phyloP scores from a whole-genome alignment of 352 stramenopile genomes.

The Lagenidium giganteum region DNA sequence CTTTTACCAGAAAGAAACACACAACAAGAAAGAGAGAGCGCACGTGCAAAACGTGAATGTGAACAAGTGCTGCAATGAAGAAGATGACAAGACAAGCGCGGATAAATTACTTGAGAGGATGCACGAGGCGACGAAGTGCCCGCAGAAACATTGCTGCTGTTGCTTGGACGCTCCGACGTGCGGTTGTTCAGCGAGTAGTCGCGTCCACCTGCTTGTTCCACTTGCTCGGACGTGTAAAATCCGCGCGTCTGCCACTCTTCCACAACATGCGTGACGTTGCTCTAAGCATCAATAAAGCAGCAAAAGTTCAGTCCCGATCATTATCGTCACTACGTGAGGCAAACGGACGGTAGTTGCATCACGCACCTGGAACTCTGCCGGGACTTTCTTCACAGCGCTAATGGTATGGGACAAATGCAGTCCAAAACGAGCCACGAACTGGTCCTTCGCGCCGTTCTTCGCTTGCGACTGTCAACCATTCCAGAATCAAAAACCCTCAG shows the following conservation, averaged over 20 bases:
- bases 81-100: too few relatives aligned
- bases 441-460: slow-evolving; percentile 61
- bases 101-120: too few relatives aligned
- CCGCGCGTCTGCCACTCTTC: slow-evolving; percentile 74
- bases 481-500: not conserved
- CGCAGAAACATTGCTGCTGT: too few relatives aligned
- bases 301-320: not conserved
- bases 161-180: slow-evolving; percentile 16
- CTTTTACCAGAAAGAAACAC: too few relatives aligned
- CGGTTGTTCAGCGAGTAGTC: slow-evolving; percentile 23
- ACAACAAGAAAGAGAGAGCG: too few relatives aligned
- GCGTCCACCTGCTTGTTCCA: slow-evolving; percentile 56
- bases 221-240: slow-evolving; percentile 56
- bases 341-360: too few relatives aligned
- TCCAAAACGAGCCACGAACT: slow-evolving; percentile 76
- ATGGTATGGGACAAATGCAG: slow-evolving; percentile 74
- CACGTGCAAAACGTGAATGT: too few relatives aligned
- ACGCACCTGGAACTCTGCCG: slow-evolving; percentile 49
- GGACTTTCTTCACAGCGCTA: slow-evolving; percentile 60
- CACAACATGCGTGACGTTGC: slow-evolving; percentile 63
- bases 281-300: slow-evolving; percentile 10
- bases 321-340: not conserved
- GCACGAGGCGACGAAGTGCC: too few relatives aligned
- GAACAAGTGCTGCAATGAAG: too few relatives aligned
- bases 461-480: slow-evolving; percentile 37